phyloP scores from a whole-genome alignment of 1,284 basidiomycete species.

The Trichosporon sp. region DNA sequence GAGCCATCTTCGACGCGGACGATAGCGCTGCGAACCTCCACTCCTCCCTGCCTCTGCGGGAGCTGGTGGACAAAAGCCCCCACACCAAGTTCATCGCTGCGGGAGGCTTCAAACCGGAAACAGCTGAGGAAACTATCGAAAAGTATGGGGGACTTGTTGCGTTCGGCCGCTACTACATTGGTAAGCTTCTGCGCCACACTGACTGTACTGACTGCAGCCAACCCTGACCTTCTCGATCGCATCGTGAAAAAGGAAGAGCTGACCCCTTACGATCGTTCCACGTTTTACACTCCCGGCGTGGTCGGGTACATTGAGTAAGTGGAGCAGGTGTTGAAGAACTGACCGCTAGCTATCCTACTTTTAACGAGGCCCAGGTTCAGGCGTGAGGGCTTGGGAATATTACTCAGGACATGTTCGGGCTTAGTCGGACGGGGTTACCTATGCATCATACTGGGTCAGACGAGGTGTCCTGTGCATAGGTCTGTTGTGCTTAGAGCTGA shows the following conservation, averaged over 20 bases:
- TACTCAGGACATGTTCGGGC: too few relatives aligned
- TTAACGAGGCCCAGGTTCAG: not conserved
- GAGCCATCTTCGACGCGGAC: constrained; percentile 21
- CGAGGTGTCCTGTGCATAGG: too few relatives aligned
- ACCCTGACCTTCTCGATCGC: constrained; percentile 58
- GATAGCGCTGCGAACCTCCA: constrained; percentile 19
- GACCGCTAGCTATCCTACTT: not conserved
- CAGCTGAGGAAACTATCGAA: constrained; percentile 32
- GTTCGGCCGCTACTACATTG: constrained; percentile 55
- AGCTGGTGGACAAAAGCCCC: constrained; percentile 22
- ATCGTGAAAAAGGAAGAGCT: constrained; percentile 43
- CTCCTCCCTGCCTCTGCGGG: constrained; percentile 19
- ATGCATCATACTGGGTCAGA: too few relatives aligned
- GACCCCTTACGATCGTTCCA: constrained; percentile 40
- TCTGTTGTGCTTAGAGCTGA: too few relatives aligned
- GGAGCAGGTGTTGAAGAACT: not conserved
- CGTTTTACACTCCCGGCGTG: constrained; percentile 29
- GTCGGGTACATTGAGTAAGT: constrained; percentile 29
- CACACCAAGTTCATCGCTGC: constrained; percentile 52
- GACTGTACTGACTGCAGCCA: constrained; percentile 13
- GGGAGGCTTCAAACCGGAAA: constrained; percentile 51
- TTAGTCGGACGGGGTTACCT: too few relatives aligned
- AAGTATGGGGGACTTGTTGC: constrained; percentile 51
- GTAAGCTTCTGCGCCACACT: constrained; percentile 40
- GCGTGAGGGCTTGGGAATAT: too few relatives aligned